A percentile compares a stretch with the other conserved stretches of the same genome.
These are phyloP conservation scores for Mortierella alpina DNA, from an alignment of 192 early-diverging fungal genomes.

Conservation along the genomic window DNA sequence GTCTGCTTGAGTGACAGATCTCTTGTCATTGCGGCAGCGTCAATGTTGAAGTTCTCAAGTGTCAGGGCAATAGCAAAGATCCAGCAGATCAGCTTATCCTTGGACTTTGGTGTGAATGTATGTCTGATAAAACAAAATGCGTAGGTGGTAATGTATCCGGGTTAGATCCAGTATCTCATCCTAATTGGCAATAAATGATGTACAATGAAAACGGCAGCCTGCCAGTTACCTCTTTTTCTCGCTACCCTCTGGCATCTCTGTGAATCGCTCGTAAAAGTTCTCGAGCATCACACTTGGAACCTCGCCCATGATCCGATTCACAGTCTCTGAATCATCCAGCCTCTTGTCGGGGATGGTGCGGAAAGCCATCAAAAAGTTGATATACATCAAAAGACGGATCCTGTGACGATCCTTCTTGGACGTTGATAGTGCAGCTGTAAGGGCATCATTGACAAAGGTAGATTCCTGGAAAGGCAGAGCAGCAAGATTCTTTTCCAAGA, in stretches of 20 bases:
- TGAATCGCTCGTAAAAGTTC: constrained; percentile 71
- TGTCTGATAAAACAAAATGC: constrained; percentile 18
- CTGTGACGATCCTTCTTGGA: constrained; percentile 65
- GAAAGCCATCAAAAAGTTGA: constrained; percentile 83
- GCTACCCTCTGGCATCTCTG: constrained; percentile 59
- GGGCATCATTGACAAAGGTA: constrained; percentile 55
- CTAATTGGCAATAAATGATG: too few relatives aligned
- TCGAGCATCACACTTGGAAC: constrained; percentile 69
- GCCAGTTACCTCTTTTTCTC: constrained; percentile 53
- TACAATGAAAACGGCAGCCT: not conserved
- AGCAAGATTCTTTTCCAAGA: constrained; percentile 55
- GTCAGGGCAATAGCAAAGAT: constrained; percentile 78
- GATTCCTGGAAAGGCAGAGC: constrained; percentile 58
- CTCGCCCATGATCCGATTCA: constrained; percentile 59
- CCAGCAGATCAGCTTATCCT: constrained; percentile 83
- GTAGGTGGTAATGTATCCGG: not conserved
- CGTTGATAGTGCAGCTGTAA: constrained; percentile 48
- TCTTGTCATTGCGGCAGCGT: constrained; percentile 67
- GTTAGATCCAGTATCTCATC: not conserved
- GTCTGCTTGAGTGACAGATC: constrained; percentile 71
- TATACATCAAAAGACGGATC: constrained; percentile 75
- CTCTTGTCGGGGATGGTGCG: constrained; percentile 55
- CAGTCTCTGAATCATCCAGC: constrained; percentile 60
- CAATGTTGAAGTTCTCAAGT: constrained; percentile 76
- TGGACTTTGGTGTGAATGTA: constrained; percentile 68